A percentile compares a stretch with the other conserved stretches of the same genome.
phyloP scores from a whole-genome alignment of 2,329 filamentous ascomycete species.

The Diaporthe helianthi region DNA sequence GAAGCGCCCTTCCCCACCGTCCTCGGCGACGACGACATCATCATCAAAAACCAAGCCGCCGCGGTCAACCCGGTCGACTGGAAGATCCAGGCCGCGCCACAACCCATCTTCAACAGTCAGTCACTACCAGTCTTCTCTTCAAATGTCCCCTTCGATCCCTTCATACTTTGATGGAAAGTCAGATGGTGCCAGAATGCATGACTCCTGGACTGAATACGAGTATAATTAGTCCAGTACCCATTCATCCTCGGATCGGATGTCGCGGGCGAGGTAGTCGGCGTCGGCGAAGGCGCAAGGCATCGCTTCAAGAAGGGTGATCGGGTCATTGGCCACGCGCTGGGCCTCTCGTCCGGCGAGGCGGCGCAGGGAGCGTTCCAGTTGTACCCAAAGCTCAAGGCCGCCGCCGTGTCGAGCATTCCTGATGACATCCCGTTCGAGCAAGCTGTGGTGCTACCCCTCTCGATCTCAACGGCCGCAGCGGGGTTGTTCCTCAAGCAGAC shows the following conservation, averaged over 20 bases:
- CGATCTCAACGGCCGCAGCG: slow-evolving; percentile 40
- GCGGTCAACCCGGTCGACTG: slow-evolving; percentile 41
- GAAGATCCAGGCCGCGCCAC: slow-evolving; percentile 39
- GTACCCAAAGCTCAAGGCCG: slow-evolving; percentile 36
- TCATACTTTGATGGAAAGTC: too few species aligned
- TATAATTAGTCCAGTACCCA: slow-evolving; percentile 40
- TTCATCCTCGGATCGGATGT: slow-evolving; percentile 44
- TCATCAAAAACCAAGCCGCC: slow-evolving; percentile 32
- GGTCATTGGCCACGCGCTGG: slow-evolving; percentile 40
- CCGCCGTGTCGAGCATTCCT: slow-evolving; percentile 38
- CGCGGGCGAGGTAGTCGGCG: slow-evolving; percentile 43
- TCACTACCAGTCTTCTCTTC: too few species aligned
- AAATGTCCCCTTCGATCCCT: too few species aligned
- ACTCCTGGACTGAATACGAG: too few species aligned
- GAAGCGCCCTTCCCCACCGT: slow-evolving; percentile 21
- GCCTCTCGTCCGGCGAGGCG: slow-evolving; percentile 35
- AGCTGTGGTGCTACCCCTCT: slow-evolving; percentile 40
- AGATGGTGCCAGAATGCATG: too few species aligned
- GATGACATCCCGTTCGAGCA: slow-evolving; percentile 37
- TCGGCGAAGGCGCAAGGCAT: slow-evolving; percentile 39
- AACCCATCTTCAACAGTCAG: slow-evolving; percentile 36
- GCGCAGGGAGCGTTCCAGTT: slow-evolving; percentile 40
- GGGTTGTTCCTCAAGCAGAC: slow-evolving; percentile 38
- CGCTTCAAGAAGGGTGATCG: slow-evolving; percentile 45
- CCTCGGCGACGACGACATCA: slow-evolving; percentile 28